These are phyloP conservation scores for Xanthoconium stramineum DNA, from an alignment of 768 basidiomycete species.

Conservation along the genomic window DNA sequence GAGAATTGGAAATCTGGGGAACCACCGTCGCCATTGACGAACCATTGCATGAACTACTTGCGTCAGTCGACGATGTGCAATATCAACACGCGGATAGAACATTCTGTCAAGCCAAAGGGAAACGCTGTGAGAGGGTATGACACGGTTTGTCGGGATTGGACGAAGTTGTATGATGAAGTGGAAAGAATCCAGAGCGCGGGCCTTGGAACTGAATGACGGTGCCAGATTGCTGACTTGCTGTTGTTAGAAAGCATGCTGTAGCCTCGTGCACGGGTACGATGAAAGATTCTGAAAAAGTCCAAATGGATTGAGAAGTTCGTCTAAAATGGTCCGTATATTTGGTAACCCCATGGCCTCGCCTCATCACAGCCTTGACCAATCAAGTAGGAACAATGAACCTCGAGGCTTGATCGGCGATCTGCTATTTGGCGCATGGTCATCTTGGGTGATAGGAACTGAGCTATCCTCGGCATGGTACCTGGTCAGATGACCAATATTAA, in stretches of 20 bases:
- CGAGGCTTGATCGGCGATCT: neutral
- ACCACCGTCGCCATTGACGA: slow-evolving; percentile 7
- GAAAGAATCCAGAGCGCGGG: slow-evolving; percentile 6
- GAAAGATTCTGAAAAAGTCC: too few species aligned
- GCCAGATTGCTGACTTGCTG: too few species aligned
- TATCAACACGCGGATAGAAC: slow-evolving; percentile 11
- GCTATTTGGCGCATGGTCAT: neutral
- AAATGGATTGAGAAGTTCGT: neutral
- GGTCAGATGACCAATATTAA: neutral
- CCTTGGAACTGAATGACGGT: neutral
- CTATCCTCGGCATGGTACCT: neutral
- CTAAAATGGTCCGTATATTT: neutral
- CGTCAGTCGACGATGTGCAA: slow-evolving; percentile 13
- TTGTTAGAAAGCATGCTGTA: neutral
- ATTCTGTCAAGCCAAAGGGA: slow-evolving; percentile 9
- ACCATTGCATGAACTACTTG: slow-evolving; percentile 9
- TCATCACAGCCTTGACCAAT: neutral
- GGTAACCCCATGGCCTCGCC: neutral
- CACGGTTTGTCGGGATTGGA: slow-evolving; percentile 12
- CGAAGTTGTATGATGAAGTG: slow-evolving; percentile 9
- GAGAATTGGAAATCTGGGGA: slow-evolving; percentile 2
- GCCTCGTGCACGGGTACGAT: neutral
- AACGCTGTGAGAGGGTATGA: slow-evolving; percentile 11
- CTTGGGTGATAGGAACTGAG: neutral
- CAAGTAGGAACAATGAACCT: neutral